Conservation (phyloP, 192 early-diverging fungal species). For the Gamsiella multidivaricata region DNA sequence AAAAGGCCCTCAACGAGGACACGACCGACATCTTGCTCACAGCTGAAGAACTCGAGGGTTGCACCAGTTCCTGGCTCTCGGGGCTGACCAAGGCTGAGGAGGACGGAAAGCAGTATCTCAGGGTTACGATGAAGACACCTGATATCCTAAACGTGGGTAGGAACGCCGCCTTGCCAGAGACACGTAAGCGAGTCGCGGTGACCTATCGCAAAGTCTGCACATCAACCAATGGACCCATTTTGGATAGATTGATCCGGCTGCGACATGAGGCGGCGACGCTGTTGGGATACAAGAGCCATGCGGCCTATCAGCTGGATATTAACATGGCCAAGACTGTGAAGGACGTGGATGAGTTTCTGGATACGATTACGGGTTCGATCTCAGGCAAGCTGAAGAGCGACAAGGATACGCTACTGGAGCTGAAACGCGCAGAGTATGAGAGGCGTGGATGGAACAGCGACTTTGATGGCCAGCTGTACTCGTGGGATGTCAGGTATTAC, state of each 20-base stretch:
- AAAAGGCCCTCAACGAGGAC: conserved; percentile 77
- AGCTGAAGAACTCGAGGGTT: conserved; percentile 35
- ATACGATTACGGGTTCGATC: conserved; percentile 69
- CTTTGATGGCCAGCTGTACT: conserved; percentile 70
- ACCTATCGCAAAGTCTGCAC: conserved; percentile 51
- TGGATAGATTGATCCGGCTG: conserved; percentile 45
- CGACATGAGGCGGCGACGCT: conserved; percentile 67
- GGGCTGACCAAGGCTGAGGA: conserved; percentile 29
- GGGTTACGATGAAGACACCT: conserved; percentile 61
- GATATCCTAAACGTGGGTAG: conserved; percentile 41
- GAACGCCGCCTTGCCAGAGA: conserved; percentile 16
- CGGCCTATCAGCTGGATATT: conserved; percentile 76
- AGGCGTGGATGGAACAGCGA: conserved; percentile 59
- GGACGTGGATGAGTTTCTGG: conserved; percentile 73
- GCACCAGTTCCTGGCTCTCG: conserved; percentile 57
- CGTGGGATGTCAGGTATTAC: conserved; percentile 85
- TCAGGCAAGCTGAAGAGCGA: conserved; percentile 68
- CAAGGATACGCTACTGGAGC: conserved; percentile 64
- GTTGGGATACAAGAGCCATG: conserved; percentile 79
- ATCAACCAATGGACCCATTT: conserved; percentile 52
- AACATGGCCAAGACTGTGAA: conserved; percentile 85
- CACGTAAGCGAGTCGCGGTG: conserved; percentile 20
- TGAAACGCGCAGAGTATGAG: conserved; percentile 67
- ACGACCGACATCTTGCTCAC: conserved; percentile 62
- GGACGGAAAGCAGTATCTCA: conserved; percentile 69